These are phyloP conservation scores for Alternaria brassicae DNA, from an alignment of 2,329 filamentous ascomycete species.

Conservation along the genomic window DNA sequence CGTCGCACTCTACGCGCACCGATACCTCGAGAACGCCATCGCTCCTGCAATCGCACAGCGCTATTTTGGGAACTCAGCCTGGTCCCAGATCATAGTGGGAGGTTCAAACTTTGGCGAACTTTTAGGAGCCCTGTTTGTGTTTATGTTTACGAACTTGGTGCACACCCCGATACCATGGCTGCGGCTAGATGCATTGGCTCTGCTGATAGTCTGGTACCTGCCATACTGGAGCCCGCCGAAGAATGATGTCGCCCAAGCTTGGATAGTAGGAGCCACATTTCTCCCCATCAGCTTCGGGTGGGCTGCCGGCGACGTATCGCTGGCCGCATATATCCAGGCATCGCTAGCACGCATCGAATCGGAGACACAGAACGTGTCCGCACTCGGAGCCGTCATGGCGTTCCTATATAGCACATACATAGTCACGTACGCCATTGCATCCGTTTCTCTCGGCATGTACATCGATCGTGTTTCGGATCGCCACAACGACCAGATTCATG, in stretches of 20 bases:
- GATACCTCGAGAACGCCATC: conserved; percentile 60
- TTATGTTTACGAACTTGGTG: conserved; percentile 58
- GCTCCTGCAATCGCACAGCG: conserved; percentile 56
- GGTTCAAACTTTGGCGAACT: conserved; percentile 61
- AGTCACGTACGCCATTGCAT: conserved; percentile 56
- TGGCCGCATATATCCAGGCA: conserved; percentile 61
- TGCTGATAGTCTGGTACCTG: conserved; percentile 59
- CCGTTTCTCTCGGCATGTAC: conserved; percentile 56
- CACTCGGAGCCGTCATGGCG: conserved; percentile 60
- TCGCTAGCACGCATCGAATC: conserved; percentile 56
- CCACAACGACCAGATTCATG: conserved; percentile 48
- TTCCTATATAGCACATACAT: conserved; percentile 61
- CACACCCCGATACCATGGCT: conserved; percentile 61
- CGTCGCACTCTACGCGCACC: conserved; percentile 58
- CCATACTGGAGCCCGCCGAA: conserved; percentile 55
- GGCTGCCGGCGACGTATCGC: conserved; percentile 61
- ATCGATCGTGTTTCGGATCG: conserved; percentile 54
- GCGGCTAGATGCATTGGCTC: conserved; percentile 55
- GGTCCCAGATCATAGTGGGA: conserved; percentile 60
- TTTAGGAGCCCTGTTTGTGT: conserved; percentile 57
- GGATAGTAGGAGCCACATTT: conserved; percentile 57
- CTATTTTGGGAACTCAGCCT: conserved; percentile 58
- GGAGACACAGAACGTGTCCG: conserved; percentile 56
- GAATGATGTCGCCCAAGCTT: conserved; percentile 55
- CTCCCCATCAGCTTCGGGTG: conserved; percentile 57